A percentile compares a stretch with the other conserved stretches of the same genome.
These are phyloP conservation scores for Rugosomyces carneus DNA, from an alignment of 1,284 basidiomycete genomes.

Conservation along the genomic window DNA sequence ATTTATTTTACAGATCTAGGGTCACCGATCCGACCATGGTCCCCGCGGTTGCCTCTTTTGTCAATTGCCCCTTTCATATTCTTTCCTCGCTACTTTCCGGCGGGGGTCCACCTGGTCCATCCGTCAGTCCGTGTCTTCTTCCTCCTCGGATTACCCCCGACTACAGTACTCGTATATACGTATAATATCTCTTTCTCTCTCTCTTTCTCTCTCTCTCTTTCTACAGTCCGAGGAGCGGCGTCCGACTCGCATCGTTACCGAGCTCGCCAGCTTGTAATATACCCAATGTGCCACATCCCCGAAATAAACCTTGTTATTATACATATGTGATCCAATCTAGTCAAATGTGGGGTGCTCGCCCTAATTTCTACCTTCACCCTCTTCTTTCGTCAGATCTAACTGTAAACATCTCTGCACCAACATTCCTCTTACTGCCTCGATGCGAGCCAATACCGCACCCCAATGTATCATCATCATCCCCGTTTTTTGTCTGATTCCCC, in stretches of 20 bases:
- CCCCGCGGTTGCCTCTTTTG: slow-evolving; percentile 11
- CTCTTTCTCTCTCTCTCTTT: too few relatives aligned
- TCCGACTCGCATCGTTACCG: too few relatives aligned
- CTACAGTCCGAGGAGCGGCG: too few relatives aligned
- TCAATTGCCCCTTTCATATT: slow-evolving; percentile 12
- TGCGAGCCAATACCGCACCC: background rate
- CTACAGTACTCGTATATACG: too few relatives aligned
- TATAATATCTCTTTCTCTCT: too few relatives aligned
- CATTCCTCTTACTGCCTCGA: background rate
- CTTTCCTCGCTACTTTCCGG: slow-evolving; percentile 5
- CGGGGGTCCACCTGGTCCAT: slow-evolving; percentile 7
- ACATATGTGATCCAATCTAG: background rate
- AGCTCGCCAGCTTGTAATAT: too few relatives aligned
- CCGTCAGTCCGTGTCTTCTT: background rate
- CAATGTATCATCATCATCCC: background rate
- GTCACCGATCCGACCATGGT: slow-evolving; percentile 13
- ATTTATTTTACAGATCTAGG: slow-evolving; percentile 18
- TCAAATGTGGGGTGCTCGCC: background rate
- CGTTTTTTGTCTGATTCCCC: too few relatives aligned
- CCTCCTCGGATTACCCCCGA: background rate
- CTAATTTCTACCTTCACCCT: background rate
- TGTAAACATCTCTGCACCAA: too few relatives aligned
- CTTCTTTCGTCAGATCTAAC: too few relatives aligned
- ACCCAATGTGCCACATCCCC: background rate
- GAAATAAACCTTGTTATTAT: too few relatives aligned